Evolutionary conservation across 1,139 yeast genomes (phyloP), one percentile per base, ranked within the genome.

Genomic region (Diutina ranongensis): DNA sequence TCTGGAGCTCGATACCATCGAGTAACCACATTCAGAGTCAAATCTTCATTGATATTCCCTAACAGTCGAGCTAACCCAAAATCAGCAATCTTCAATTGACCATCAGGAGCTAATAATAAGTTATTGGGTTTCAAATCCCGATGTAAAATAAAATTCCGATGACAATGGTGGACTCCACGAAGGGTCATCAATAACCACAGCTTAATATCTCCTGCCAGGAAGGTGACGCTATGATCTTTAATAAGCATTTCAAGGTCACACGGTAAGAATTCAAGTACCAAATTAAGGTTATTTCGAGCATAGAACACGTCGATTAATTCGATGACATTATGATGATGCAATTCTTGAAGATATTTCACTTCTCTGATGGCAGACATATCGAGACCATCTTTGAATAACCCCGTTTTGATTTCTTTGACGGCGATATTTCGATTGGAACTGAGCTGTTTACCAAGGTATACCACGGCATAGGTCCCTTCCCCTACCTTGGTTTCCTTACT

Each of bases 391-490:
- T 88, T 88, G 67, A 89, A 89, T 51, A 85, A 82, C 1, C 95
- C 94, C 0, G 95, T 84, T 58, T 94, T 92, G 71, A 94, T 92
- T 67, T 88, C 96, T 59, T 94, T 94, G 52, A 94, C 83, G 54
- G 99, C 99, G 34, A 92, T 82, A 48, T 72, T 71, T 46, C 92
- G 65, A 16, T 68, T 64, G 10, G 80, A 71, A 35, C 76, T 64
- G 21, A 74, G 55, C 54, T 80, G 82, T 48, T 73, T 74, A 1
- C 96, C 97, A 16, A 92, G 71, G 57, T 84, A 92, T 2, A 94
- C 99, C 49, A 89, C 95, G 44, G 98, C 99, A 69, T 92, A 94
- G 1, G 99, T 94, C 64, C 99, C 99, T 66, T 94, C 99, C 59
- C 98, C 98, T 25, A 92, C 97, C 60, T 89, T 89, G 54, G 76